Base-by-base conservation (phyloP, 768 basidiomycete genomes). In the Crucibulum laeve region DNA sequence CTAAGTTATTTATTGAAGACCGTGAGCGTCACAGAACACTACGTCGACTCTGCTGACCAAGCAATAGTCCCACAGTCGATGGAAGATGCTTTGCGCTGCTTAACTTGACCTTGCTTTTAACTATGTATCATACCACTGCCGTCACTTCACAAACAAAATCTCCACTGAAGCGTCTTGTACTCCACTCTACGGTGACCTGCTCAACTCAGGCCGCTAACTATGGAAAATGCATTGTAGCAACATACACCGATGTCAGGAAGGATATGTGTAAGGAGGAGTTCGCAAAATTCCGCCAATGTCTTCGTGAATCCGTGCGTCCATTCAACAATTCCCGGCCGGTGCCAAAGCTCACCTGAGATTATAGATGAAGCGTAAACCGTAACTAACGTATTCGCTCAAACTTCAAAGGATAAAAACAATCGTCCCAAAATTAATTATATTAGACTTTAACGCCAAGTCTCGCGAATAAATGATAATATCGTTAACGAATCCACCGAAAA, bases 221-320 rank as follows among this genome's bases (percentile, higher is more conserved):
- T 59, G 95, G 91, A 18, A 85, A 85, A 69, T 99, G 95, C 64
- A 82, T 98, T 36, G 69, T 86, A 22, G 76, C 80, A 1, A 78
- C 78, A 3, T 95, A 96, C 62, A 79, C 79, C 22, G 95, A 98
- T 48, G 84, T 91, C 4, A 78, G 70, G 47, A 87, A 86, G 60
- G 88, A 90, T 53, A 77, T 81, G 53, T 99, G 95, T 67, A 79
- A 79, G 40, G 75, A 77, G 2, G 91, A 97, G 63, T 98, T 96
- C 48, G 70, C 70, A 10, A 79, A 78, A 50, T 99, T 98, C 62
- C 85, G 82, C 30, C 70, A 76, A 24, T 99, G 95, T 61, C 64
- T 99, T 24, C 80, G 82, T 37, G 70, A 79, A 51, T 82, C 83
- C 43, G 95, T 96, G 64, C 46, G 81, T 67, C 14, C 24, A 23